Evolutionary conservation across 164 flowering plant genomes (phyloP).

Genomic region (Vitis amurensis): DNA sequence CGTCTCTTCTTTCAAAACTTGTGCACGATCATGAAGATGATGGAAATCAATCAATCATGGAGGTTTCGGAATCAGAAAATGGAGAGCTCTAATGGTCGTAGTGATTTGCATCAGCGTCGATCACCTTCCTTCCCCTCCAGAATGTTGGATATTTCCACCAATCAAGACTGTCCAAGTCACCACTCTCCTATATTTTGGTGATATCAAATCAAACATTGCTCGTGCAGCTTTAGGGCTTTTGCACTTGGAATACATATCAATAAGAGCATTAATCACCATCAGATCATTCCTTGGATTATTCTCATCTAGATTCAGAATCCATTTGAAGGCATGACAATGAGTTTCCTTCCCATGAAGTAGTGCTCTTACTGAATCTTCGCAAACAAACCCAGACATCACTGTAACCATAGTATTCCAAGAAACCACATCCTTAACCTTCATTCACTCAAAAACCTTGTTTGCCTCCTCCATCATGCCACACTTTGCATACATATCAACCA

Average conservation of each 20-base stretch:
- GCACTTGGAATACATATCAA: slow-evolving; percentile 85
- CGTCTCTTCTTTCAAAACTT: too few species aligned
- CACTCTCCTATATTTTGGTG: slow-evolving; percentile 43
- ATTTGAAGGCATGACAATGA: slow-evolving; percentile 54
- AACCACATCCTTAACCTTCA: slow-evolving; percentile 65
- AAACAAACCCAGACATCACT: slow-evolving; percentile 54
- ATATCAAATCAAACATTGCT: slow-evolving; percentile 42
- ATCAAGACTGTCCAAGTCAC: slow-evolving; percentile 91
- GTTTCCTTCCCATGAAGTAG: slow-evolving; percentile 64
- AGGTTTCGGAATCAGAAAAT: too few species aligned
- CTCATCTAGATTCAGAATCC: slow-evolving; percentile 29
- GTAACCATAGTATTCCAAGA: slow-evolving; percentile 90
- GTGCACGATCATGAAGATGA: too few species aligned
- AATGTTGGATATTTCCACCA: slow-evolving; percentile 74
- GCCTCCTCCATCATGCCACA: slow-evolving; percentile 57
- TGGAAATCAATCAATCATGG: too few species aligned
- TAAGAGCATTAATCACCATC: slow-evolving; percentile 63
- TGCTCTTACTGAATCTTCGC: slow-evolving; percentile 58
- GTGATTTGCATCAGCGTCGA: too few species aligned
- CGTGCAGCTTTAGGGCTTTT: slow-evolving; percentile 29
- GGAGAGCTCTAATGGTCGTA: too few species aligned
- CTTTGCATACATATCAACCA: slow-evolving; percentile 68
- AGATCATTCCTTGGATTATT: slow-evolving; percentile 42
- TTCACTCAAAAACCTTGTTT: slow-evolving; percentile 43
- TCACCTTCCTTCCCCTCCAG: slow-evolving; percentile 36